Evolutionary conservation across 352 stramenopile species (phyloP), one percentile per base, ranked within the genome.

Genomic region (Blastocystis sp.): DNA sequence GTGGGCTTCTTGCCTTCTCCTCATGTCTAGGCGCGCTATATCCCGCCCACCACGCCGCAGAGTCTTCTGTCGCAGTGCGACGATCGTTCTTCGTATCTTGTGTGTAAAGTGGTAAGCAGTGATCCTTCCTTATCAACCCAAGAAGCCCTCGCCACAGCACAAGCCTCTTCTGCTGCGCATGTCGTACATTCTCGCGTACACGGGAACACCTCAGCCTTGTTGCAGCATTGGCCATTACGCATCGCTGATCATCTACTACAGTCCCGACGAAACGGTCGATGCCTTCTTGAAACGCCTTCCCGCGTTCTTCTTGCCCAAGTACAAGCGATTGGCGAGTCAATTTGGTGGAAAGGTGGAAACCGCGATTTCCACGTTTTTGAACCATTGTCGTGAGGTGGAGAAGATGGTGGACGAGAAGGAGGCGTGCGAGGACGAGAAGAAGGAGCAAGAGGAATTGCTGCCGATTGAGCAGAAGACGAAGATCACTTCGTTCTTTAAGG

Each of bases 401-500:
- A 85, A 85, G 74, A 59, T 60, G n/a, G n/a, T 16, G 3, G 31
- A n/a, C 37, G 24, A 85, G 21, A 31, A 41, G 45, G 55, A 85
- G 51, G 24, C 65, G 16, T 16, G 31, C 4, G 16, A 51, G 19
- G 29, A 16, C 21, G 74, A 67, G 3, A 26, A 67, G 19, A 59
- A 69, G 2, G 74, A 67, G 31, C 51, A 67, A 6, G 51, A 63
- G 33, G 33, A 55, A 6, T 41, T 41, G 35, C 63, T 13, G 4
- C 4, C 63, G 6, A 31, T 41, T 24, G 63, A 74, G 37, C 31
- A 33, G 66, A 26, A 55, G 37, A 33, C 66, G 35, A 78, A 78
- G 66, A 78, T 78, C 41, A 78, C 66, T 16, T 45, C 31, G 66
- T 60, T 78, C 29, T 78, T 60, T 33, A 78, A 78, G 62, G 39